Conservation (phyloP, 2,329 filamentous ascomycete genomes). For the Tolypocladium guangdongense region DNA sequence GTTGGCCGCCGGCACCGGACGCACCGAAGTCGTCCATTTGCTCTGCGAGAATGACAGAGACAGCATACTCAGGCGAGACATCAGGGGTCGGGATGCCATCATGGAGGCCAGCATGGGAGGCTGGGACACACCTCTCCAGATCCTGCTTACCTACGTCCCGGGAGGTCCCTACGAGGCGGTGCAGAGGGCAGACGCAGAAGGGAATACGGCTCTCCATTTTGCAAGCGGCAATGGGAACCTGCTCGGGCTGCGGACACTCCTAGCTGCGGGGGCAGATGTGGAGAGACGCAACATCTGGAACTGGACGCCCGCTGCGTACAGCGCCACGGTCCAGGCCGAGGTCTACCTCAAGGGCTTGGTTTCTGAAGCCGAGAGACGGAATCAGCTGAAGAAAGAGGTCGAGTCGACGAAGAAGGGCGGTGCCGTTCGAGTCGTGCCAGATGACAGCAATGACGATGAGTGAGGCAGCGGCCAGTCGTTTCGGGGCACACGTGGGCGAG, state of each 20-base stretch:
- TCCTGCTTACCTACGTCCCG: constrained; percentile 50
- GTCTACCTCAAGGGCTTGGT: constrained; percentile 74
- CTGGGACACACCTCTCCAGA: constrained; percentile 54
- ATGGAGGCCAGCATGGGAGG: constrained; percentile 52
- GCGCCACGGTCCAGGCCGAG: constrained; percentile 70
- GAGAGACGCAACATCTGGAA: constrained; percentile 62
- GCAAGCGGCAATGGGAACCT: constrained; percentile 74
- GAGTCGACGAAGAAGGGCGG: constrained; percentile 30
- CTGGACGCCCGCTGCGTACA: constrained; percentile 79
- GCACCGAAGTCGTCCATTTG: constrained; percentile 63
- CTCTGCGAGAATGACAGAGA: constrained; percentile 54
- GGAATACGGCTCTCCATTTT: constrained; percentile 84
- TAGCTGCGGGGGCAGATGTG: constrained; percentile 69
- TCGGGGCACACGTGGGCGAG: neutral
- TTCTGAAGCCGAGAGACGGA: constrained; percentile 54
- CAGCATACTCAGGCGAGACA: constrained; percentile 55
- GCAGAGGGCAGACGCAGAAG: constrained; percentile 51
- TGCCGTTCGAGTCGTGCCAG: constrained; percentile 32
- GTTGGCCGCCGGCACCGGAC: constrained; percentile 59
- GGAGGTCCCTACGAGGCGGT: constrained; percentile 43
- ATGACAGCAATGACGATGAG: constrained; percentile 23
- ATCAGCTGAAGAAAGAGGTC: constrained; percentile 26
- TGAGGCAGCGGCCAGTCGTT: constrained; percentile 8
- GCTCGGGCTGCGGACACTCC: constrained; percentile 62
- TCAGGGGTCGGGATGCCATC: constrained; percentile 59